Evolutionary conservation across 768 basidiomycete genomes (phyloP).

Genomic region (Floccularia luteovirens): DNA sequence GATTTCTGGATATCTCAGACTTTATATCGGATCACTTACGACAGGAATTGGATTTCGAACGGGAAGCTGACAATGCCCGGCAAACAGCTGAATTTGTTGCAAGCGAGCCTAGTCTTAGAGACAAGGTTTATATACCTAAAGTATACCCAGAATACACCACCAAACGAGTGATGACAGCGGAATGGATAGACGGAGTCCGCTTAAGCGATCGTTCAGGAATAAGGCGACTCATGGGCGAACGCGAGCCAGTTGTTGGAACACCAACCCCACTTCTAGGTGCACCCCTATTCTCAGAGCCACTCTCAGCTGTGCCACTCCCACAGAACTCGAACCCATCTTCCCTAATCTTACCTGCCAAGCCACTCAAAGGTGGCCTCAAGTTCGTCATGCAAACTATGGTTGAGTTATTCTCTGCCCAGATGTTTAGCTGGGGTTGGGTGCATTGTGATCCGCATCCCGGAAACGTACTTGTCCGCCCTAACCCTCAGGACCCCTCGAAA

Average conservation of each 20-base stretch:
- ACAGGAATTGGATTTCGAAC: slow-evolving; percentile 74
- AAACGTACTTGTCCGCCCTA: slow-evolving; percentile 67
- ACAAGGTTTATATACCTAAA: slow-evolving; percentile 72
- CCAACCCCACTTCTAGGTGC: slow-evolving; percentile 1
- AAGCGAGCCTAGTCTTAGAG: slow-evolving; percentile 59
- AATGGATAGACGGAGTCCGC: slow-evolving; percentile 78
- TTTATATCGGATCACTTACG: slow-evolving; percentile 78
- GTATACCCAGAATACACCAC: slow-evolving; percentile 70
- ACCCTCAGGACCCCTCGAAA: slow-evolving; percentile 32
- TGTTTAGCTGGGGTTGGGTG: slow-evolving; percentile 90
- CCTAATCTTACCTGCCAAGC: slow-evolving; percentile 19
- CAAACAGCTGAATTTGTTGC: slow-evolving; percentile 63
- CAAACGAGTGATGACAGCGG: slow-evolving; percentile 73
- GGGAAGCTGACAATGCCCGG: slow-evolving; percentile 73
- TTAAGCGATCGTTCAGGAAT: slow-evolving; percentile 58
- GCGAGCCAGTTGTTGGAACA: slow-evolving; percentile 6
- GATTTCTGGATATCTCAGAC: no score
- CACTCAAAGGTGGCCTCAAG: slow-evolving; percentile 52
- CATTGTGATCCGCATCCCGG: slow-evolving; percentile 76
- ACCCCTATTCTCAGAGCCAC: not conserved
- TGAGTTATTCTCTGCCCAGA: slow-evolving; percentile 81
- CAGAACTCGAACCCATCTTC: slow-evolving; percentile 10
- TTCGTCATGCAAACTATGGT: slow-evolving; percentile 82
- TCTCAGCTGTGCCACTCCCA: not conserved
- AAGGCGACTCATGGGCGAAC: slow-evolving; percentile 50